A percentile compares a stretch with the other conserved stretches of the same genome.
Conservation (phyloP, 1,284 basidiomycete species). For the Ceratobasidium sp. region DNA sequence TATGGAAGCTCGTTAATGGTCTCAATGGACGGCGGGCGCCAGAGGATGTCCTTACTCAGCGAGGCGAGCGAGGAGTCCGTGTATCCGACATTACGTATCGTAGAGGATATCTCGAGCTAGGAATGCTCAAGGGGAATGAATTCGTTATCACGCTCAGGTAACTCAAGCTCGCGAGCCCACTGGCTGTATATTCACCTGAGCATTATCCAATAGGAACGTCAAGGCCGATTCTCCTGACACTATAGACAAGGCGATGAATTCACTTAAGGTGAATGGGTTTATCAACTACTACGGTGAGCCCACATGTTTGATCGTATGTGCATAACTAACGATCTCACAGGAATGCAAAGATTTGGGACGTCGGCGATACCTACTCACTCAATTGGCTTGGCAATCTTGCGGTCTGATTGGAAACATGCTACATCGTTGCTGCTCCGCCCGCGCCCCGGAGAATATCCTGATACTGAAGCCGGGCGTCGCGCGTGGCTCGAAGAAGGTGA, state of each 20-base stretch:
- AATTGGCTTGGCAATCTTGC: slow-evolving; percentile 90
- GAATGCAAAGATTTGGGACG: slow-evolving; percentile 99
- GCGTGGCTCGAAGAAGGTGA: slow-evolving; percentile 87
- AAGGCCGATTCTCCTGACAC: slow-evolving; percentile 78
- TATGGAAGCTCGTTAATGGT: slow-evolving; percentile 85
- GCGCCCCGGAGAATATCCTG: slow-evolving; percentile 90
- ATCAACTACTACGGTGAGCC: slow-evolving; percentile 92
- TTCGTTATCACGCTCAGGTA: slow-evolving; percentile 95
- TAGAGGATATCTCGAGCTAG: slow-evolving; percentile 85
- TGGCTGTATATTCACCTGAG: slow-evolving; percentile 20
- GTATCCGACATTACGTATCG: slow-evolving; percentile 91
- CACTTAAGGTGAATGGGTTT: slow-evolving; percentile 87
- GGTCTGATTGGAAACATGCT: slow-evolving; percentile 90
- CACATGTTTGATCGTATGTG: slow-evolving; percentile 18
- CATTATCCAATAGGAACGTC: slow-evolving; percentile 74
- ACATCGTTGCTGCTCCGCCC: slow-evolving; percentile 84
- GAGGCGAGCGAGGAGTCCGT: slow-evolving; percentile 91
- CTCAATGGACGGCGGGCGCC: slow-evolving; percentile 70
- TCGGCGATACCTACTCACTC: slow-evolving; percentile 92
- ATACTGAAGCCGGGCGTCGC: slow-evolving; percentile 80
- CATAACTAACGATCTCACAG: slow-evolving; percentile 58
- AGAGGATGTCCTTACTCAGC: slow-evolving; percentile 71
- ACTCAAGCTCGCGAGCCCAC: slow-evolving; percentile 51
- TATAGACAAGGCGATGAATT: slow-evolving; percentile 82
- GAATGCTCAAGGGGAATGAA: slow-evolving; percentile 95